A percentile compares a stretch with the other conserved stretches of the same genome.
phyloP scores from a whole-genome alignment of 345 rosid species.

The Noccaea bulbosa region DNA sequence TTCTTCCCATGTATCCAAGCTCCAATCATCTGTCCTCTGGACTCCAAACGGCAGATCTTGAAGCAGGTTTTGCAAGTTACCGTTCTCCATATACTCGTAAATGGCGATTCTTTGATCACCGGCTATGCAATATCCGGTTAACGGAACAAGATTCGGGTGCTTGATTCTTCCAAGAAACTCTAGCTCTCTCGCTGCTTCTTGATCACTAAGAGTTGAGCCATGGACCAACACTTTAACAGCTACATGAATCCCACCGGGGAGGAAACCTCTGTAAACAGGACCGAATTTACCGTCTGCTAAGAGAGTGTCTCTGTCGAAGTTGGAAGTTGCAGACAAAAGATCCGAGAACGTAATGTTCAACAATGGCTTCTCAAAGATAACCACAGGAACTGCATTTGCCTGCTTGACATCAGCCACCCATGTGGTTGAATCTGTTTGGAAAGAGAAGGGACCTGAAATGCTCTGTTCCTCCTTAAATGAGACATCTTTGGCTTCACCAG shows the following conservation, averaged over 20 bases:
- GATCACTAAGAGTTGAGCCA: slow-evolving; percentile 86
- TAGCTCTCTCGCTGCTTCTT: slow-evolving; percentile 88
- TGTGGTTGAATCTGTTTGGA: slow-evolving; percentile 88
- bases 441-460: slow-evolving; percentile 85
- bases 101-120: slow-evolving; percentile 96
- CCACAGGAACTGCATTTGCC: slow-evolving; percentile 70
- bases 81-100: slow-evolving; percentile 96
- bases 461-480: slow-evolving; percentile 73
- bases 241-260: slow-evolving; percentile 93
- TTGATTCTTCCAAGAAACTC: slow-evolving; percentile 89
- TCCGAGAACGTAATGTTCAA: slow-evolving; percentile 81
- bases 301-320: slow-evolving; percentile 83
- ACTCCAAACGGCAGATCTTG: slow-evolving; percentile 86
- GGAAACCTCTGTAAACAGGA: slow-evolving; percentile 87
- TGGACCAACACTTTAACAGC: slow-evolving; percentile 92
- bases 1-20: slow-evolving; percentile 86
- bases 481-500: slow-evolving; percentile 61
- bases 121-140: slow-evolving; percentile 89
- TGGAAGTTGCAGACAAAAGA: slow-evolving; percentile 86
- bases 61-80: slow-evolving; percentile 89
- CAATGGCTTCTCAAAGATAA: slow-evolving; percentile 92
- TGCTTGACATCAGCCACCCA: slow-evolving; percentile 97
- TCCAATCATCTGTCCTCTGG: slow-evolving; percentile 86
- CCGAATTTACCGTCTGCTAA: slow-evolving; percentile 94
- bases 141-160: slow-evolving; percentile 88